phyloP scores from a whole-genome alignment of 345 rosid species.

The Carallia pectinifolia region DNA sequence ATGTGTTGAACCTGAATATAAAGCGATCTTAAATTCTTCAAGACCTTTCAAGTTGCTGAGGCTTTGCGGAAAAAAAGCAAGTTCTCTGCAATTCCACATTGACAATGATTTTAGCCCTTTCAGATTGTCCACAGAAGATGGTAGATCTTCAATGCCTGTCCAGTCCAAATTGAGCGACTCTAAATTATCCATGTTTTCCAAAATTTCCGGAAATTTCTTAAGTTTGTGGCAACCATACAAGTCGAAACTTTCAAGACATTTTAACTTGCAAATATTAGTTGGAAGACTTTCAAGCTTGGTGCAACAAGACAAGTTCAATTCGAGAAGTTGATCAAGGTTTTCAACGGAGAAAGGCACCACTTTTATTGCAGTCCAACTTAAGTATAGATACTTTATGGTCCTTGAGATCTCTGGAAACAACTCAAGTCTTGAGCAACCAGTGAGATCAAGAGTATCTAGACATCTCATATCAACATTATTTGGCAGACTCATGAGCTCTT shows the following conservation, averaged over 20 bases:
- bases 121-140: background rate
- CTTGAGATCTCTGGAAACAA: conserved; percentile 5
- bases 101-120: background rate
- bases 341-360: background rate
- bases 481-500: conserved; percentile 3
- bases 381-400: background rate
- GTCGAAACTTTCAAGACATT: conserved; percentile 2
- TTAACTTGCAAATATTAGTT: background rate
- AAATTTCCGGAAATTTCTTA: conserved; percentile 1
- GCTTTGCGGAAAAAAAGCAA: background rate
- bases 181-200: background rate
- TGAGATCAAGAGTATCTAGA: conserved; percentile 11
- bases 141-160: background rate
- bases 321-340: background rate
- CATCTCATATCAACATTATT: background rate
- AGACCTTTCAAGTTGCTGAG: background rate
- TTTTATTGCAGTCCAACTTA: background rate
- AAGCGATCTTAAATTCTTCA: background rate
- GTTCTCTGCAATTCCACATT: background rate
- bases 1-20: too few species aligned
- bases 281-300: conserved; percentile 4
- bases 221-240: conserved; percentile 1
- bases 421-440: background rate
- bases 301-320: background rate
- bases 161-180: background rate